Percentiles rank a stretch among this genome's conserved stretches.
Conservation (phyloP, 148 eudicot genomes). For the Vaccinium macrocarpon region DNA sequence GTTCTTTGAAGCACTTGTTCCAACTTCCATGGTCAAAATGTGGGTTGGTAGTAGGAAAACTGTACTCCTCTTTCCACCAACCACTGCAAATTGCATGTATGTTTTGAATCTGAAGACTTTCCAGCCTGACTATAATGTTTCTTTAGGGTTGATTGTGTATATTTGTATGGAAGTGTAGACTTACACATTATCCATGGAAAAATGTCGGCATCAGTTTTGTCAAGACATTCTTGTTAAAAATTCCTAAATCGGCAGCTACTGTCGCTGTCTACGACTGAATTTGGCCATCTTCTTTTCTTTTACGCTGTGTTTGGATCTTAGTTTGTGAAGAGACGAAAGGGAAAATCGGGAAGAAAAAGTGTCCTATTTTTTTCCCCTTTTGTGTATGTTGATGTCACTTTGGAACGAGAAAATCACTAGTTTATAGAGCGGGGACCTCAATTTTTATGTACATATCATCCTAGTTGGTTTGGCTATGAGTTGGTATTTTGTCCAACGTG, state of each 20-base stretch:
- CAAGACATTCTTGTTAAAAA: background rate
- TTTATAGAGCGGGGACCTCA: background rate
- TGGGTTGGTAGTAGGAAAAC: slow-evolving; percentile 13
- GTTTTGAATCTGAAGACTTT: background rate
- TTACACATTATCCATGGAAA: background rate
- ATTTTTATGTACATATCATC: background rate
- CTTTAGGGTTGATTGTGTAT: background rate
- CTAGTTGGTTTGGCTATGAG: background rate
- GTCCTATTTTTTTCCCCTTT: background rate
- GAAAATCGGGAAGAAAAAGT: background rate
- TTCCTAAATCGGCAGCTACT: background rate
- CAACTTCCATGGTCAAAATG: slow-evolving; percentile 1
- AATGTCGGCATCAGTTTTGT: background rate
- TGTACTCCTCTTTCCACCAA: slow-evolving; percentile 9
- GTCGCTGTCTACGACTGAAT: background rate
- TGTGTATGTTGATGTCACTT: background rate
- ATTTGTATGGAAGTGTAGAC: background rate
- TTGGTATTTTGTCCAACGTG: background rate
- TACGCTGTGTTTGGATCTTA: background rate
- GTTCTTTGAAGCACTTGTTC: slow-evolving; percentile 1
- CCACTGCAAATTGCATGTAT: background rate
- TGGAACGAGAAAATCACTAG: background rate
- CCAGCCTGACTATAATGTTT: background rate
- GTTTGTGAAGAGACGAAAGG: background rate
- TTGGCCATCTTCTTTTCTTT: background rate